Evolutionary conservation across 306 rosid species (phyloP), one percentile per base, ranked within the genome.

Genomic region (Begonia fuchsioides): DNA sequence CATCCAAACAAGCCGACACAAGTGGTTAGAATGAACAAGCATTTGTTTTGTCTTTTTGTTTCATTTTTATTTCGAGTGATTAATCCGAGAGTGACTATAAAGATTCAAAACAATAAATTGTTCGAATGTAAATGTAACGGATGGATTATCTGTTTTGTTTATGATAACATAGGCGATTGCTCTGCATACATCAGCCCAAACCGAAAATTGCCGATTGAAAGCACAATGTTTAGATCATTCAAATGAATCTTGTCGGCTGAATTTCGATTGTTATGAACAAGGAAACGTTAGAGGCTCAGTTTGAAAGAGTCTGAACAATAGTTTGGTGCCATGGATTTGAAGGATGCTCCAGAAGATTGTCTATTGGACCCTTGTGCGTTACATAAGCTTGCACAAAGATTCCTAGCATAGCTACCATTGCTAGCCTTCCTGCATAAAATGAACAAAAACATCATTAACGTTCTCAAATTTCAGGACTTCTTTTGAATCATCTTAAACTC

Each of bases 241-340:
- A n/a, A n/a, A n/a, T n/a, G n/a, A 26, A 26, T 26, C 35, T 26
- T 26, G 8, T 26, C n/a, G n/a, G 1, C 8, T 26, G 35, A 26
- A 26, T 26, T 26, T 26, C 35, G 8, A 26, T 26, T 26, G 35
- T 26, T 26, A 6, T 26, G 4, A 2, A 26, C 1, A 26, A 26
- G 35, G 8, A 26, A 26, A 26, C 5, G 7, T 26, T 73, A 19
- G 85, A 69, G 32, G 67, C 52, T 46, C 72, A 72, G 68, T 54
- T 67, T 4, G 81, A 72, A 40, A 81, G n/a, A n/a, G 77, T 85
- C 61, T 90, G 97, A 68, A 90, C 38, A 52, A 90, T 61, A 17
- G 95, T 90, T 65, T 58, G 76, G 73, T 90, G 97, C 90, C 93
- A 84, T 50, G 95, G 97, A 78, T 90, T 68, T 9, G 90, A 78